Base-by-base conservation (phyloP, 129 eudicot genomes). In the Calendula officinalis region DNA sequence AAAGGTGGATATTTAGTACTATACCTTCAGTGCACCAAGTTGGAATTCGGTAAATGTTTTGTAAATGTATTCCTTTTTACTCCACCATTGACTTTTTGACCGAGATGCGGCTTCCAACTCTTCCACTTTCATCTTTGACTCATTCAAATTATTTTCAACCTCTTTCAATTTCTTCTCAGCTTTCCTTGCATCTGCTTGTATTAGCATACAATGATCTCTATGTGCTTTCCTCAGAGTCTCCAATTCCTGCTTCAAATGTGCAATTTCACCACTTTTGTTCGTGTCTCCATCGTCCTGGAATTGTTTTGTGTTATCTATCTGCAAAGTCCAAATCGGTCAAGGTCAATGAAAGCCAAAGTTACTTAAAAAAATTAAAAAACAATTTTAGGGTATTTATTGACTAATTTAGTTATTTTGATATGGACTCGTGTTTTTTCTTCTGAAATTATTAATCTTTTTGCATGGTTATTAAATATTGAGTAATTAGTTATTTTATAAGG, bases 11-110 rank as follows among this genome's bases (percentile, higher is more conserved):
- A 41, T 34, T 69, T 43, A 10, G 37, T 50, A 58, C 41, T 83
- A 69, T 81, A 92, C 99, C 71, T 63, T 73, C 52, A 92, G 62
- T 56, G 80, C 87, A 58, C 85, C 84, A 66, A 79, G 84, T 80
- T 92, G 99, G 66, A 75, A 72, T 32, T 81, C 85, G 27, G 90
- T 81, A 62, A 85, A 73, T 34, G 69, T 83, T 55, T 88, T 84
- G 77, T 82, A 88, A 46, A 77, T 75, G 49, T 81, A 79, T 53
- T 77, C 79, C 52, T 85, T 88, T 69, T 85, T 88, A 58, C 40
- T 77, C 96, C 91, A 85, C 58, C 30, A 22, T 63, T 73, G 76
- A 57, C 66, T 58, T 74, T 70, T 85, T 17, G 85, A 81, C 64
- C 72, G 70, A 10, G 80, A 74, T 52, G 43, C 66, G 35, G 78